Base-by-base conservation (phyloP, 1,284 basidiomycete genomes). In the Pseudozyma hubeiensis region DNA sequence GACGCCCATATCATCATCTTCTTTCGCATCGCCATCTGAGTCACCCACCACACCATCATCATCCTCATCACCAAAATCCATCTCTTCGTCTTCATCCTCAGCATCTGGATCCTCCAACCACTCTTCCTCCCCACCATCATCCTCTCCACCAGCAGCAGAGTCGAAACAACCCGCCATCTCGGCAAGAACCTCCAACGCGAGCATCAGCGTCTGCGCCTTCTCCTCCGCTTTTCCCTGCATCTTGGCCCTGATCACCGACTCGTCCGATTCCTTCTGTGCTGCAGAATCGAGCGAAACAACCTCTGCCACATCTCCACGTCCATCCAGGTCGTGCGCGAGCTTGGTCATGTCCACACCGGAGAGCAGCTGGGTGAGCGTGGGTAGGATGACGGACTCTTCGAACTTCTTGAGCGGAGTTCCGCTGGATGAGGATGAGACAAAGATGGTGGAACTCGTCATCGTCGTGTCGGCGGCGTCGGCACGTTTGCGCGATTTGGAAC, bases 181-280 rank as follows among this genome's bases (percentile, higher is more conserved):
- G 14, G 80, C 78, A 2, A 82, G 43, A 5, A 81, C 57, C 44
- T 83, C 81, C 29, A 82, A 54, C 16, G 80, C 77, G 11, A 82
- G 68, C 61, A 75, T 66, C 14, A 73, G 35, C 14, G 66, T 80
- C 34, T 79, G 74, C 24, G 72, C 60, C 45, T 72, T 72, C 40
- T 78, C 78, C 44, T 71, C 64, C 5, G 77, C 78, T 29, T 67
- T 70, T 9, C 48, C 63, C 45, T 72, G 63, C 60, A 67, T 64
- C 48, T 67, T 73, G 0, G 64, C 57, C 4, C 60, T 47, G 40
- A 66, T 33, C 11, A 47, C 54, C 14, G 67, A 44, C 14, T 70
- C 69, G 33, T 72, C 61, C 39, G 24, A 4, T 4, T 39, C 72
- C 3, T 56, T 48, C 46, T 51, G 55, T 1, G 50, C 24, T 10